Percentiles rank a stretch among this genome's conserved stretches.
Evolutionary conservation across 768 basidiomycete species (phyloP).

Genomic region (Panaeolus papilionaceus): DNA sequence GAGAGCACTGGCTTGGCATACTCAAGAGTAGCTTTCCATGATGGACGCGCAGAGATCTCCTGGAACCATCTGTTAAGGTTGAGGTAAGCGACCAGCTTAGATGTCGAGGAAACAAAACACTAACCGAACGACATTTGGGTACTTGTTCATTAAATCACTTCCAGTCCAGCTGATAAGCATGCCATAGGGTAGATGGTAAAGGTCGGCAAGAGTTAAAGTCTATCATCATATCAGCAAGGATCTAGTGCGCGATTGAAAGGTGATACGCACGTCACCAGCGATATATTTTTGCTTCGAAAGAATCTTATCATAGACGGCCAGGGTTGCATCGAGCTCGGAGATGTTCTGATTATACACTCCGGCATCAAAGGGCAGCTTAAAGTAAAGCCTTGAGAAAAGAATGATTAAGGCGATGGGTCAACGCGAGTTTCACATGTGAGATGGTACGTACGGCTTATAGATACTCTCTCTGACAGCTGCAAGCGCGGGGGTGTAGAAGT

Average conservation of each 20-base stretch:
- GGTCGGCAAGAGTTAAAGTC: conserved; percentile 52
- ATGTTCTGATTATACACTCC: conserved; percentile 34
- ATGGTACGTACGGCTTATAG: conserved; percentile 48
- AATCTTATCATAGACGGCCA: conserved; percentile 61
- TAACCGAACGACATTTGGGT: conserved; percentile 54
- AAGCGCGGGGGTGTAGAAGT: conserved; percentile 53
- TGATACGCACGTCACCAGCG: conserved; percentile 55
- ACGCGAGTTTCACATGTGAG: too few species aligned
- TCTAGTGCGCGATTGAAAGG: neutral
- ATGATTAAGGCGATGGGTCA: neutral
- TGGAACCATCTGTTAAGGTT: conserved; percentile 30
- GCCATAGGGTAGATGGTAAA: conserved; percentile 53
- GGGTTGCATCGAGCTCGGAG: conserved; percentile 39
- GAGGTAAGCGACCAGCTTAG: neutral
- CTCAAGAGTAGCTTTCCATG: conserved; percentile 47
- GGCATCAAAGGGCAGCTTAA: conserved; percentile 26
- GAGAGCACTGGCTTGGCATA: conserved; percentile 1
- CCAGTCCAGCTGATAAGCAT: conserved; percentile 31
- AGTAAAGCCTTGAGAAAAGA: conserved; percentile 18
- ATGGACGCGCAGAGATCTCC: conserved; percentile 47
- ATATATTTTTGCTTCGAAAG: conserved; percentile 60
- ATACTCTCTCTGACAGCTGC: conserved; percentile 54
- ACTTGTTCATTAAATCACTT: conserved; percentile 35
- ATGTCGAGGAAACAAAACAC: neutral
- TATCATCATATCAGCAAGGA: conserved; percentile 23